These are phyloP conservation scores for Alopecurus myosuroides DNA, from an alignment of 176 grass and related monocot species.

Conservation along the genomic window DNA sequence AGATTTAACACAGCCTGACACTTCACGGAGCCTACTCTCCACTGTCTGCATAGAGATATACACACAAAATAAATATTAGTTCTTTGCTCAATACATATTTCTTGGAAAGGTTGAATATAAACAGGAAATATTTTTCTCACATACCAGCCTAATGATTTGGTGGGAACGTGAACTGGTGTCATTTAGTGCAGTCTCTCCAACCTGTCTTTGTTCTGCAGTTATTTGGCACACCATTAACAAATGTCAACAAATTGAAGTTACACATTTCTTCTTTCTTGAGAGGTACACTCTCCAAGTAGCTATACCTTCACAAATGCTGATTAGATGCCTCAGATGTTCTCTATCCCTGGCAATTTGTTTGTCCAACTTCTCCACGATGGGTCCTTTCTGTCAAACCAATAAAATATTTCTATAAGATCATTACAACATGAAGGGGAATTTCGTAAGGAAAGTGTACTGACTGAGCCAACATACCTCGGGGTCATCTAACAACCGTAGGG, in stretches of 20 bases:
- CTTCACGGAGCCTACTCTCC: conserved; percentile 73
- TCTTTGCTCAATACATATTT: not conserved
- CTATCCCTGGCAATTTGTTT: conserved; percentile 75
- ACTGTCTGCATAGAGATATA: conserved; percentile 60
- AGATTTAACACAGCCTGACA: conserved; percentile 87
- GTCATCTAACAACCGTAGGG: no score
- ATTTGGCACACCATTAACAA: conserved; percentile 11
- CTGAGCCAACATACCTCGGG: no score
- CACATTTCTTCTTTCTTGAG: not conserved
- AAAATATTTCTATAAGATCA: conserved; percentile 8
- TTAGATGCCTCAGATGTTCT: conserved; percentile 82
- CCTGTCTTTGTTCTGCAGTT: conserved; percentile 91
- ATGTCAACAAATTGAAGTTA: not conserved
- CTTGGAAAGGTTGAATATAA: not conserved
- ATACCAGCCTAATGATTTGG: conserved; percentile 99
- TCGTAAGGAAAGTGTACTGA: no score
- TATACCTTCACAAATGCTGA: conserved; percentile 45
- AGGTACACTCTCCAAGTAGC: not conserved
- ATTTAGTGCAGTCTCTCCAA: conserved; percentile 95
- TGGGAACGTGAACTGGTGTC: conserved; percentile 95
- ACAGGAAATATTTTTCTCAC: conserved; percentile 16
- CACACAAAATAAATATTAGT: conserved; percentile 26
- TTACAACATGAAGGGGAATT: not conserved
- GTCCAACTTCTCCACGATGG: conserved; percentile 85
- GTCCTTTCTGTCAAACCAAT: conserved; percentile 72